Base-by-base conservation (phyloP, 805 yeast genomes). In the Clavispora santaluciae region DNA sequence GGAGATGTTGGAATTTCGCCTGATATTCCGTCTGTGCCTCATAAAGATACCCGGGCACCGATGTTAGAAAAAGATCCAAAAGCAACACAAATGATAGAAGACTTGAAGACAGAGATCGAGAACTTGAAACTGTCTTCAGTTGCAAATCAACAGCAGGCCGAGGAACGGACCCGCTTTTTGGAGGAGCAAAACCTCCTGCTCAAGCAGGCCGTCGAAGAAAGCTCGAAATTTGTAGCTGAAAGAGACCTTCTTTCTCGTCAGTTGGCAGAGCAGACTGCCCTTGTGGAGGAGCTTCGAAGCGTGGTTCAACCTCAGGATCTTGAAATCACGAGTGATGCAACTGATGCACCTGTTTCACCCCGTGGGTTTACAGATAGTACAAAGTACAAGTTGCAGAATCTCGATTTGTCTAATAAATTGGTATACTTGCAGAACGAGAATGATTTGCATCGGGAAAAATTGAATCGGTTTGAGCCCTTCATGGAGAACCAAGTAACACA, bases 141-240 rank as follows among this genome's bases (percentile, higher is more conserved):
- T 42, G 59, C 60, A 4, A 81, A 79, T 47, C 81, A 83, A 46
- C 68, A 64, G 37, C 63, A 68, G 37, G 90, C 89, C 0, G 75
- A 79, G 48, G 70, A 70, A 15, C 73, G 73, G 42, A 79, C 83
- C 17, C 59, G 59, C 17, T 51, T 53, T 16, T 62, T 84, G 25
- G 86, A 81, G 43, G 22, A 42, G 11, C 67, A 70, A 41, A 36
- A 44, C 42, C 8, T 17, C n/a, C 26, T 20, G 20, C 41, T 49
- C 22, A 28, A 15, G 5, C 18, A 28, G 37, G 23, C 11, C 45
- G 47, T 8, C 10, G 18, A 15, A 4, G 20, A 15, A 11, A 15
- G 2, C 10, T 51, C 51, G 28, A 46, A 51, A 26, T 42, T 43
- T 35, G 57, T 59, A 41, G 15, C 38, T 16, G 13, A 15, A 6